Evolutionary conservation across 2,329 filamentous ascomycete species (phyloP), one percentile per base, ranked within the genome.

Genomic region (Hysterium pulicare): DNA sequence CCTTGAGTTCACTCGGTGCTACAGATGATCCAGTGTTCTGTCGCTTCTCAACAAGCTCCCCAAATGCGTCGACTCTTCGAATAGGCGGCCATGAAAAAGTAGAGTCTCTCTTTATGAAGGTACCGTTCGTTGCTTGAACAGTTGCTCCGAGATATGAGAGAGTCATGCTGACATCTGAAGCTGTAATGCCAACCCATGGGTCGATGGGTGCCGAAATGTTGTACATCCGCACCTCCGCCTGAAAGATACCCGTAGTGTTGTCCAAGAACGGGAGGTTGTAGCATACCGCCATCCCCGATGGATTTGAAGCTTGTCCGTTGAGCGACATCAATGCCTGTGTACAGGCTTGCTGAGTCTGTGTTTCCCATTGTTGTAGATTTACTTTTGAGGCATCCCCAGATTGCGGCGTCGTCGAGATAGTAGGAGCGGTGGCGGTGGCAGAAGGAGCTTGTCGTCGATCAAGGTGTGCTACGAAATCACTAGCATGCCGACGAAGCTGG

Each of bases 221-320:
- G 69, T 82, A 93, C 46, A 93, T 71, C 41, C 87, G 77, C 38
- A 93, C 66, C 61, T 93, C 87, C 22, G 87, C 86, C 65, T 86
- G 79, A 61, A 93, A 93, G 13, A 81, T 71, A 22, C 87, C 87
- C 0, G 78, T 82, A 4, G 66, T 66, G 53, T 78, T 80, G 68
- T 91, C 78, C 44, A 89, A 75, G 30, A 79, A 80, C 0, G 84
- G 82, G 19, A 94, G 67, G 62, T 93, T 94, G 71, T 91, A 93
- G 76, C 88, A 94, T 36, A 87, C 79, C 45, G 84, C 84, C 36
- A 88, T 79, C 38, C 88, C 88, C 8, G 86, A 84, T 4, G 86
- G 85, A 52, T 90, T 91, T 19, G 78, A 77, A 32, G 82, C 78
- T 46, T 75, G 70, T 9, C 67, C 69, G 11, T 72, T 70, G 37